Evolutionary conservation across 2,329 filamentous ascomycete species (phyloP).

Genomic region (Celoporthe dispersa): DNA sequence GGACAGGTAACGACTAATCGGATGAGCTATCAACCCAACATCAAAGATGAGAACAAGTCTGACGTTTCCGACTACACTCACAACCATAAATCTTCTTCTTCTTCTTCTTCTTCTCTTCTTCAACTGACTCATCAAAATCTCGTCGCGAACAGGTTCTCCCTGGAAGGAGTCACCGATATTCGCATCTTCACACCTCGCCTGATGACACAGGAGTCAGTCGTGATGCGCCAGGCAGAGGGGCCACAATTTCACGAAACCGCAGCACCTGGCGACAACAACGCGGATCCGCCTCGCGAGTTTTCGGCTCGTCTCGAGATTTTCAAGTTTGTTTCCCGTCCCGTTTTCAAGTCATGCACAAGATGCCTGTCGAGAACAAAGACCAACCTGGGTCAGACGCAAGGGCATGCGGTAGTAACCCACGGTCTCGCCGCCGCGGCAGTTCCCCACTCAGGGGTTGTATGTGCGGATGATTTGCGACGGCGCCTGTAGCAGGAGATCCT

Average conservation of each 20-base stretch:
- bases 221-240: neutral
- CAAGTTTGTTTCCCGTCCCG: conserved; percentile 7
- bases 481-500: conserved; percentile 23
- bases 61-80: neutral
- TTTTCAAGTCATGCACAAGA: neutral
- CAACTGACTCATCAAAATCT: neutral
- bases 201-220: neutral
- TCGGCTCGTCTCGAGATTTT: conserved; percentile 11
- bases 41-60: neutral
- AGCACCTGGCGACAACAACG: neutral
- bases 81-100: neutral
- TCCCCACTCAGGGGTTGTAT: conserved; percentile 27
- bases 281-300: neutral
- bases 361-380: neutral
- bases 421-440: neutral
- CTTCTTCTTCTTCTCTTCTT: neutral
- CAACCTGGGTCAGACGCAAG: too few species aligned
- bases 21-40: neutral
- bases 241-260: conserved; percentile 10
- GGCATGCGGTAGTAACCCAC: neutral
- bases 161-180: neutral
- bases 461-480: conserved; percentile 26
- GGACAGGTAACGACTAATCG: neutral
- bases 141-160: too few species aligned
- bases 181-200: neutral